Conservation (phyloP, 371 early-diverging fungal species). For the Mucor plumbeus region DNA sequence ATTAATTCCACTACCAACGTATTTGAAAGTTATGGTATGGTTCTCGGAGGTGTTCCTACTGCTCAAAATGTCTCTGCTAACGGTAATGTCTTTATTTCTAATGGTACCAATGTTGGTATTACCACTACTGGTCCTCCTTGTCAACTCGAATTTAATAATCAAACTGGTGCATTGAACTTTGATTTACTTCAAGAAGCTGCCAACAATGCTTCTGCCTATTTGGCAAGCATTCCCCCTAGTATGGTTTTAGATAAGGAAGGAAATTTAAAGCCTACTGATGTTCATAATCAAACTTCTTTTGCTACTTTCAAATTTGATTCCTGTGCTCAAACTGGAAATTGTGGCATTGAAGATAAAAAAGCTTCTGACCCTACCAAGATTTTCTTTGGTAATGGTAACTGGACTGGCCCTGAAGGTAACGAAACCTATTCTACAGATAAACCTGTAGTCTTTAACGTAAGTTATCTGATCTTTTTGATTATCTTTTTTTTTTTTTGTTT, state of each 20-base stretch:
- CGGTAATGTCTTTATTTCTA: not conserved
- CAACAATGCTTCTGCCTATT: not conserved
- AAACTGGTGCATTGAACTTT: conserved; percentile 5
- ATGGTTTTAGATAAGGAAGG: not conserved
- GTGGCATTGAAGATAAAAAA: not conserved
- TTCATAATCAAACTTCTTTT: not conserved
- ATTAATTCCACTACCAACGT: not conserved
- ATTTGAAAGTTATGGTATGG: conserved; percentile 6
- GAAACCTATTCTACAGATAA: conserved; percentile 7
- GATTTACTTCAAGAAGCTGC: not conserved
- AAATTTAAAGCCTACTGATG: not conserved
- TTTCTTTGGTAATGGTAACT: not conserved
- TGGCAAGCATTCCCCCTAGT: not conserved
- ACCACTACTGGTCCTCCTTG: not conserved
- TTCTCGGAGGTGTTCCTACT: not conserved
- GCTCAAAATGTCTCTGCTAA: not conserved
- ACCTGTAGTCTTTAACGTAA: conserved; percentile 12
- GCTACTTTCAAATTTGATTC: conserved; percentile 9
- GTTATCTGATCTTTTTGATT: not conserved
- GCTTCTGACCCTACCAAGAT: conserved; percentile 4
- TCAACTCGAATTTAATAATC: conserved; percentile 1
- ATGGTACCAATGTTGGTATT: conserved; percentile 5
- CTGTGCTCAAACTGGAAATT: conserved; percentile 1
- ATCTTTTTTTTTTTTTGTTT: not conserved
- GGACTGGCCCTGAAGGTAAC: conserved; percentile 2